Evolutionary conservation across 768 basidiomycete genomes (phyloP).

Genomic region (Rhodotorula sphaerocarpa): DNA sequence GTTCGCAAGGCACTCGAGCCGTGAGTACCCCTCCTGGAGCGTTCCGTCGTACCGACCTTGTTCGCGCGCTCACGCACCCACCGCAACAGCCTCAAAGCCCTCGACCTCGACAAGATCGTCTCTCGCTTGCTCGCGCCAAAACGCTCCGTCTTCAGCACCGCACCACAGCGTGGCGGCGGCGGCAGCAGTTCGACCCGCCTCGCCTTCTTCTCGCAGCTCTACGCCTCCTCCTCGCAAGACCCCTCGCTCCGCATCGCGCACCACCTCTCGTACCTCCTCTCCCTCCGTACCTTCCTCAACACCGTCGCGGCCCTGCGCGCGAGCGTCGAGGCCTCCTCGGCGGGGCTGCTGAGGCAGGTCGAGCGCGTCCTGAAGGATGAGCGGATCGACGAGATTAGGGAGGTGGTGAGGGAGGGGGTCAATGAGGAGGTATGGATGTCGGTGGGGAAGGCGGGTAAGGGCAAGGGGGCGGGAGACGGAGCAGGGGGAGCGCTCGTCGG

Average conservation of each 20-base stretch:
- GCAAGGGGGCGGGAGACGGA: conserved; percentile 37
- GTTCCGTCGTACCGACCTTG: not conserved
- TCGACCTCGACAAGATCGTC: conserved; percentile 83
- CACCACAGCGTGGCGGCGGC: conserved; percentile 5
- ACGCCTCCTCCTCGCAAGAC: not conserved
- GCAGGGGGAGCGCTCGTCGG: conserved; percentile 1
- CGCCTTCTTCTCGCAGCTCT: conserved; percentile 1
- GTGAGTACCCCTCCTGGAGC: not conserved
- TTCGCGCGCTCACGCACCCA: not conserved
- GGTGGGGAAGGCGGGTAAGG: not conserved
- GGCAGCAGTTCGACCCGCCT: not conserved
- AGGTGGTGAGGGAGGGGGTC: conserved; percentile 55
- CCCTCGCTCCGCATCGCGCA: conserved; percentile 32
- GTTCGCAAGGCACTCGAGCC: conserved; percentile 59
- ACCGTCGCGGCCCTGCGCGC: conserved; percentile 58
- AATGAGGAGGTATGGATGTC: conserved; percentile 54
- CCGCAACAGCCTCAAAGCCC: conserved; percentile 54
- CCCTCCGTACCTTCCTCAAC: conserved; percentile 63
- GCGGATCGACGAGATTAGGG: conserved; percentile 58
- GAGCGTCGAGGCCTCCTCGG: conserved; percentile 55
- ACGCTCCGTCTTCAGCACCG: too few species aligned
- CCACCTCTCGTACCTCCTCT: conserved; percentile 62
- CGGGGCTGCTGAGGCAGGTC: conserved; percentile 58
- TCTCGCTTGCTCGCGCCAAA: conserved; percentile 41
- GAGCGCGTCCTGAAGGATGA: conserved; percentile 67